phyloP scores from a whole-genome alignment of 352 stramenopile genomes.

The Peronospora farinosa region DNA sequence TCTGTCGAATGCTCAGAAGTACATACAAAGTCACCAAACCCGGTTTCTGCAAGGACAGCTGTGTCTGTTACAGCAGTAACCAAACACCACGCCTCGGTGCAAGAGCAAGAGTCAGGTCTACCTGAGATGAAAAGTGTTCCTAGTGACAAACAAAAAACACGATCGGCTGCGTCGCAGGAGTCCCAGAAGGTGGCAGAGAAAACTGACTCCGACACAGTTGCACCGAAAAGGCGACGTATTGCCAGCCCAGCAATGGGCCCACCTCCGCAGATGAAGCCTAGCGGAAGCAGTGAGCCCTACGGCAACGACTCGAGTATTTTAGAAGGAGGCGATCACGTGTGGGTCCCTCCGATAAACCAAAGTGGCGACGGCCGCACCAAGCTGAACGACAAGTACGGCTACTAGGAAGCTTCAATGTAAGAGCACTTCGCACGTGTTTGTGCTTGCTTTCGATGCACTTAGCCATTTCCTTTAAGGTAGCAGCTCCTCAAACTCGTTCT shows the following conservation, averaged over 20 bases:
- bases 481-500: slow-evolving; percentile 13
- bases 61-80: neutral
- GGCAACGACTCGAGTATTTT: slow-evolving; percentile 25
- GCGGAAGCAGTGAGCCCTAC: neutral
- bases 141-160: slow-evolving; percentile 2
- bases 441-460: too few species aligned
- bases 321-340: slow-evolving; percentile 72
- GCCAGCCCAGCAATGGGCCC: slow-evolving; percentile 32
- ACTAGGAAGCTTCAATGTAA: slow-evolving; percentile 20
- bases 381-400: slow-evolving; percentile 85
- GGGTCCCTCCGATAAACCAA: slow-evolving; percentile 74
- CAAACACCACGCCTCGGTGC: slow-evolving; percentile 1
- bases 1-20: slow-evolving; percentile 1
- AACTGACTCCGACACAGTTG: neutral
- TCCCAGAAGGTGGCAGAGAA: neutral
- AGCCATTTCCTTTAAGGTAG: slow-evolving; percentile 1
- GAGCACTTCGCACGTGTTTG: too few species aligned
- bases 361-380: slow-evolving; percentile 74
- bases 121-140: slow-evolving; percentile 1
- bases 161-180: neutral
- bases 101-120: neutral
- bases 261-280: slow-evolving; percentile 2
- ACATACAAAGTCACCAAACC: neutral
- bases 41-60: neutral
- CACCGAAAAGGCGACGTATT: slow-evolving; percentile 37